Base-by-base conservation (phyloP, 2,329 filamentous ascomycete species). In the Fusarium floridanum region DNA sequence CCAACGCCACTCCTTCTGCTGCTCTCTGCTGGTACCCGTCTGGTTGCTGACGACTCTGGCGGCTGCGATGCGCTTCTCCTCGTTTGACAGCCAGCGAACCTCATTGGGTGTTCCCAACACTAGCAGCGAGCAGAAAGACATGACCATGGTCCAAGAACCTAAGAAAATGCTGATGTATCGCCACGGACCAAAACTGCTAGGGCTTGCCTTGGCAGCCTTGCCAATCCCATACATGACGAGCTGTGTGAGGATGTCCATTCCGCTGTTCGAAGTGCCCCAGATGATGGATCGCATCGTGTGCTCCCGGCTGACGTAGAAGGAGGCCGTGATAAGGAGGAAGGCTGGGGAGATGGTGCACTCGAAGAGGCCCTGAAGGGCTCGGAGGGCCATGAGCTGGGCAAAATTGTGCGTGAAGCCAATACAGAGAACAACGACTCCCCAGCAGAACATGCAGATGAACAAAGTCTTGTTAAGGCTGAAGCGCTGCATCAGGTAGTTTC, bases 401-500 rank as follows among this genome's bases (percentile, higher is more conserved):
- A 53, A 53, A 22, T 32, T 53, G 12, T 29, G 22, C 16, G 45
- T 27, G 24, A 53, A 53, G 22, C 20, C 45, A 29, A 53, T 17
- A 22, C 45, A 53, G 6, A 53, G 16, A 17, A 53, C 45, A 17
- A 53, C 9, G 14, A 53, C 45, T 17, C 45, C 45, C 45, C 45
- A 53, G 12, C 22, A 27, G 16, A 53, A 14, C 45, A 53, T 53
- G 24, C 22, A 24, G 14, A 53, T 17, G 8, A 27, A 53, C 17
- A 84, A 67, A 29, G 81, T 79, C 41, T 78, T 80, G 39, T 82
- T 82, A 0, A 80, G 79, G 14, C 82, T 78, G 75, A 79, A 81
- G 36, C 81, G 80, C 78, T 84, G 80, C 70, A 82, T 77, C 3
- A 81, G 65, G 65, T 74, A 81, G 55, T 80, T 81, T 6, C 69